These are phyloP conservation scores for Passalora sequoiae DNA, from an alignment of 2,329 filamentous ascomycete species.

Conservation along the genomic window DNA sequence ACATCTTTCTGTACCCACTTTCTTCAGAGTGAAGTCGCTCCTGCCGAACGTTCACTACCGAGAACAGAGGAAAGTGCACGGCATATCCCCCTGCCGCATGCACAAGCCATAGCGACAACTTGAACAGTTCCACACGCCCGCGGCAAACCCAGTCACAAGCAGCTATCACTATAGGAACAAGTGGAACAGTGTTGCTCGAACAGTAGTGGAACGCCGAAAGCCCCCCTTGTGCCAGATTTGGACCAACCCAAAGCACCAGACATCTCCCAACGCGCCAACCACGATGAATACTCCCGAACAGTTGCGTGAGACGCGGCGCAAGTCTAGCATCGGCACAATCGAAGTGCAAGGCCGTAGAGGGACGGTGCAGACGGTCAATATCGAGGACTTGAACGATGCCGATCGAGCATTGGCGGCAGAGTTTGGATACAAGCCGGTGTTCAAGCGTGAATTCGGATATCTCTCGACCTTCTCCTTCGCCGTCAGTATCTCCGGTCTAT, in stretches of 20 bases:
- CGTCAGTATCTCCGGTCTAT: conserved; percentile 53
- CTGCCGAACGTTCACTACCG: too few species aligned
- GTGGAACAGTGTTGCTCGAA: too few species aligned
- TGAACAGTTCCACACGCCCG: too few species aligned
- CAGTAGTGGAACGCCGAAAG: too few species aligned
- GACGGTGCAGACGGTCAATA: conserved; percentile 14
- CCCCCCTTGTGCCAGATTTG: too few species aligned
- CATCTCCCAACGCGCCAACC: neutral
- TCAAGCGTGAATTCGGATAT: conserved; percentile 56
- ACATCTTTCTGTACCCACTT: too few species aligned
- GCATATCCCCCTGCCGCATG: too few species aligned
- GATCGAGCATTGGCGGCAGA: conserved; percentile 27
- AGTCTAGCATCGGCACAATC: conserved; percentile 12
- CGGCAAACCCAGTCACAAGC: neutral
- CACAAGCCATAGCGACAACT: too few species aligned
- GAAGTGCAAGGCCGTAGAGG: conserved; percentile 14
- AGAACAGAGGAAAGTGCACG: too few species aligned
- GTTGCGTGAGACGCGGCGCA: conserved; percentile 9
- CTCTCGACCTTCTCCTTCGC: conserved; percentile 58
- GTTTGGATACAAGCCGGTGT: conserved; percentile 41
- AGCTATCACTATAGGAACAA: neutral
- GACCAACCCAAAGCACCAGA: neutral
- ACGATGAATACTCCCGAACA: neutral
- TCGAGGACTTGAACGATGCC: conserved; percentile 25
- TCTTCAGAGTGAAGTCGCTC: too few species aligned